phyloP scores from a whole-genome alignment of 164 flowering plant genomes.

The Chloranthus sessilifolius region DNA sequence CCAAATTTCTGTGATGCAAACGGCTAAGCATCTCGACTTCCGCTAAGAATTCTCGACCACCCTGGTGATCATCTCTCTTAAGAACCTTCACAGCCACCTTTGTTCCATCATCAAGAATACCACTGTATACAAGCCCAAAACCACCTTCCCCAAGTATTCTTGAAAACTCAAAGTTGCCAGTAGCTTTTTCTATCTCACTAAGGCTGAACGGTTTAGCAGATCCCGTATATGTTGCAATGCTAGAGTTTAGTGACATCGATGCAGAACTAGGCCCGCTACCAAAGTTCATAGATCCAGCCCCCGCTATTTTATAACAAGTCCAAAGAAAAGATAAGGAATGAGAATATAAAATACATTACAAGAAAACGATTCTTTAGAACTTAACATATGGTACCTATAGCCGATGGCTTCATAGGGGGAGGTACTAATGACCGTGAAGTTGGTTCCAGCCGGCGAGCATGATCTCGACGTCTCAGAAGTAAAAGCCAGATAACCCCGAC shows the following conservation, averaged over 20 bases:
- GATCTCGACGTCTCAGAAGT: constrained; percentile 27
- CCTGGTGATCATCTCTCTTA: constrained; percentile 86
- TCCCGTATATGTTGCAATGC: constrained; percentile 66
- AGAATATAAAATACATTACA: not conserved
- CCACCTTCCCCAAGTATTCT: constrained; percentile 95
- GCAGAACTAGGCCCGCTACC: constrained; percentile 60
- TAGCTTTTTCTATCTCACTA: constrained; percentile 68
- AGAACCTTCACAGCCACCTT: constrained; percentile 81
- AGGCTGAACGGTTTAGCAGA: constrained; percentile 72
- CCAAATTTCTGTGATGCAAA: constrained; percentile 91
- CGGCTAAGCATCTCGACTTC: constrained; percentile 99
- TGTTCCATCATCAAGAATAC: constrained; percentile 76
- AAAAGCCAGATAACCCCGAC: constrained; percentile 42
- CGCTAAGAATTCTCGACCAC: constrained; percentile 85
- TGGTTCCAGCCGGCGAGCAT: constrained; percentile 14
- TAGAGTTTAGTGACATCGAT: constrained; percentile 66
- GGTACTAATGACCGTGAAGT: constrained; percentile 25
- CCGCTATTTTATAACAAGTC: constrained; percentile 27
- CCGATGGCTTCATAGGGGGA: constrained; percentile 48
- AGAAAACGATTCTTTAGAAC: no score
- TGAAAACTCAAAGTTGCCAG: constrained; percentile 52
- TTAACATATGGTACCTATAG: no score
- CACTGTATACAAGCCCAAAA: constrained; percentile 87
- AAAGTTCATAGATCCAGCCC: constrained; percentile 36
- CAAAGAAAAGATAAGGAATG: constrained; percentile 1